phyloP scores from a whole-genome alignment of 164 flowering plant species.

The Berberis thunbergii region DNA sequence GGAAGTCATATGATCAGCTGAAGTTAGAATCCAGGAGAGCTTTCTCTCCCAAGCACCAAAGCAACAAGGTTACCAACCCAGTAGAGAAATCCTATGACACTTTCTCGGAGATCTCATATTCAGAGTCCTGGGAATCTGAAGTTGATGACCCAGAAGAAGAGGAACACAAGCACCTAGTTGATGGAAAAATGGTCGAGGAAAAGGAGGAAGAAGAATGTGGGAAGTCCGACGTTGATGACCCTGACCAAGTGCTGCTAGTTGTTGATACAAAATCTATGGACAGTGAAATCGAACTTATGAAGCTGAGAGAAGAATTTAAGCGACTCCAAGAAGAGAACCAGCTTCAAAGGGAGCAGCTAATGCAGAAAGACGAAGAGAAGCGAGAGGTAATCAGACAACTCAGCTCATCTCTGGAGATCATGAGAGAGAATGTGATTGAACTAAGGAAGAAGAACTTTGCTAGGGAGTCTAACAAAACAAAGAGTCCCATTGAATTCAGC shows the following conservation, averaged over 20 bases:
- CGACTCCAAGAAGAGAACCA: slow-evolving; percentile 49
- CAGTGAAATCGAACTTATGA: slow-evolving; percentile 24
- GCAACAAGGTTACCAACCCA: slow-evolving; percentile 16
- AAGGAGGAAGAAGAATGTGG: slow-evolving; percentile 27
- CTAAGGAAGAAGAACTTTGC: slow-evolving; percentile 27
- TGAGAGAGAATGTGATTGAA: slow-evolving; percentile 38
- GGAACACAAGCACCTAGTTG: slow-evolving; percentile 17
- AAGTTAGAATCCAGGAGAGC: slow-evolving; percentile 44
- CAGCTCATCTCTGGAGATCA: slow-evolving; percentile 43
- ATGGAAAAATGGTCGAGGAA: slow-evolving; percentile 5
- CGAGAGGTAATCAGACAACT: slow-evolving; percentile 82
- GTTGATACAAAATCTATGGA: background rate
- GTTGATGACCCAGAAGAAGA: slow-evolving; percentile 45
- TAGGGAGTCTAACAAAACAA: slow-evolving; percentile 24
- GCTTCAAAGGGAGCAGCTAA: slow-evolving; percentile 31
- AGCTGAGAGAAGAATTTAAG: slow-evolving; percentile 47
- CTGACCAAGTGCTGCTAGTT: slow-evolving; percentile 13
- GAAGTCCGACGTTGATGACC: slow-evolving; percentile 59
- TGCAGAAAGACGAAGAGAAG: slow-evolving; percentile 83
- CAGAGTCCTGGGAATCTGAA: slow-evolving; percentile 41
- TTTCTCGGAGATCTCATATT: slow-evolving; percentile 33
- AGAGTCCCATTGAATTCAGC: slow-evolving; percentile 23
- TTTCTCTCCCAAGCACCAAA: slow-evolving; percentile 20
- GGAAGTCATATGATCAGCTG: slow-evolving; percentile 45
- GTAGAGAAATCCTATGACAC: slow-evolving; percentile 19